Base-by-base conservation (phyloP, 2,329 filamentous ascomycete genomes). In the Coniella lustricola region DNA sequence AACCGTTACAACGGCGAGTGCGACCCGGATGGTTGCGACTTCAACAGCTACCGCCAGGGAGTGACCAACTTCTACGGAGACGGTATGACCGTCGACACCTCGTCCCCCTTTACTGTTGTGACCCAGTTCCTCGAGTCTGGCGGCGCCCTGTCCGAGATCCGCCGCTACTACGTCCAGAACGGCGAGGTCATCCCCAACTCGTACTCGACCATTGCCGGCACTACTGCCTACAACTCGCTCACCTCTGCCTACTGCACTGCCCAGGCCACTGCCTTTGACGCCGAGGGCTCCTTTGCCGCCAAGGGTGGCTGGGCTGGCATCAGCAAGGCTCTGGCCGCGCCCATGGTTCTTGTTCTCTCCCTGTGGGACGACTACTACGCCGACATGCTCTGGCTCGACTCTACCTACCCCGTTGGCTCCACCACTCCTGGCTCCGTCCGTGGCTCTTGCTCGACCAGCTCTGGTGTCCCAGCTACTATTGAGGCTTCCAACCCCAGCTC, bases 321-420 rank as follows among this genome's bases (percentile, higher is more conserved):
- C 75, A 72, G 72, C 54, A 59, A 67, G 49, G 69, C 67, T 35
- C 58, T 74, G 38, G 57, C 61, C 41, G 54, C 57, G 10, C 61
- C 62, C 57, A 74, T 74, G 71, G 72, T 75, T 29, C 68, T 75
- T 25, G 71, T 73, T 57, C 64, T 75, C 62, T 72, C 68, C 46
- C 58, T 75, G 52, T 82, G 79, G 79, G 79, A 85, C 60, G 83
- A 87, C 67, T 76, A 85, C 66, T 65, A 76, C 51, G 68, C 77
- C 60, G 75, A 83, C 67, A 87, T 88, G 83, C 75, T 84, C 59
- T 88, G 85, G 85, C 77, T 89, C 58, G 84, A 88, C 70, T 78
- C 76, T 51, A 76, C 69, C 62, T 84, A 77, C 70, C 82, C 83
- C 42, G 68, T 70, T 52, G 61, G 66, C 53, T 58, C 67, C 25